Evolutionary conservation across 73 alveolate genomes (phyloP), one percentile per base, ranked within the genome.

Genomic region (Paraurostyla sp.): DNA sequence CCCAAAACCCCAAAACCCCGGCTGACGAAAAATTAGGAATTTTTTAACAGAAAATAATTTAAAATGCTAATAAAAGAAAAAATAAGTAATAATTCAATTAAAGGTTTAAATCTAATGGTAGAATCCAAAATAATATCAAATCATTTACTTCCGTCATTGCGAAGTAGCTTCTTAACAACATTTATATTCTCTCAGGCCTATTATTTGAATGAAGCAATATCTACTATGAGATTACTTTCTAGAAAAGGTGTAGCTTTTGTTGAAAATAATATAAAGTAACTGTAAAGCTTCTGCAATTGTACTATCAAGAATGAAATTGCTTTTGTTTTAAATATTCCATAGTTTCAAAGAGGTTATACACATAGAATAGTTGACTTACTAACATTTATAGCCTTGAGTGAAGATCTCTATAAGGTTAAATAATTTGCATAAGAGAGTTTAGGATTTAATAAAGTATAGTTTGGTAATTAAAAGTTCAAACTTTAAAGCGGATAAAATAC

Each of bases 291-390:
- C 23, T 65, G 82, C 58, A 2, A 9, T 16, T 65, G 82, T 38
- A 56, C 82, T 1, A 65, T 65, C 6, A 65, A 65, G 23, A 33
- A 30, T 18, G 82, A 65, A 35, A 22, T 65, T 18, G 58, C 41
- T 11, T 65, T 65, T 32, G 41, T 9, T 65, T 65, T 65, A 15
- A 65, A 65, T 65, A 2, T 65, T 1, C 41, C 58, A 38, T 38
- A 40, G 25, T 65, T 33, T 23, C 38, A 65, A 40, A 33, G 82
- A 65, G 43, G 60, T 35, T 4, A 13, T 2, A 3, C 58, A 38
- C 2, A 65, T 40, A 65, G 82, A 65, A 65, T 65, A 11, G 82
- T 65, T 38, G 82, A 65, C 38, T 40, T 65, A 38, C 58, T 65
- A 11, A 65, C 56, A 13, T 65, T 65, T 65, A 65, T 65, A 3